phyloP scores from a whole-genome alignment of 805 yeast genomes.

The Candida arabinofermentans region DNA sequence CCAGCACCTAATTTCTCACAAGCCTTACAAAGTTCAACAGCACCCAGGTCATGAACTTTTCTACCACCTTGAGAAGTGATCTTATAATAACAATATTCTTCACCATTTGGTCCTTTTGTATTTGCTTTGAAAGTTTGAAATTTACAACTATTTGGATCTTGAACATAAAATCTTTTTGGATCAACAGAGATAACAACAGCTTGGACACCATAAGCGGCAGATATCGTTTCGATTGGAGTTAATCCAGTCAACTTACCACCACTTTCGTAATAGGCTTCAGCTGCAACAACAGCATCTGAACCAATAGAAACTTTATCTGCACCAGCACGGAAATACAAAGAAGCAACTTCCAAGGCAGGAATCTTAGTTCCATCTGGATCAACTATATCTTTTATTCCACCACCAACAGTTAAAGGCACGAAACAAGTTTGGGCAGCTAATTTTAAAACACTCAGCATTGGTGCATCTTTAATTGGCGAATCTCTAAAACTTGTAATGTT shows the following conservation, averaged over 20 bases:
- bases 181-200: conserved; percentile 99
- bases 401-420: conserved; percentile 97
- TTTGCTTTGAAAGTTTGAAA: conserved; percentile 63
- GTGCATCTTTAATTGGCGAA: conserved; percentile 88
- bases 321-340: conserved; percentile 89
- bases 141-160: conserved; percentile 51
- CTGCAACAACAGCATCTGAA: conserved; percentile 92
- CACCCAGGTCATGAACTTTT: conserved; percentile 82
- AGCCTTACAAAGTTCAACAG: conserved; percentile 80
- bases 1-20: conserved; percentile 96
- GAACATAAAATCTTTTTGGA: conserved; percentile 84
- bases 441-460: conserved; percentile 88
- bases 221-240: conserved; percentile 90
- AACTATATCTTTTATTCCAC: conserved; percentile 88
- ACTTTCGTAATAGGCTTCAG: conserved; percentile 68
- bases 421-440: conserved; percentile 84
- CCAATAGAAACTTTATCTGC: conserved; percentile 98
- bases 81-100: conserved; percentile 86
- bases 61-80: conserved; percentile 98
- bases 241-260: conserved; percentile 61
- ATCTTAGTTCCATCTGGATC: conserved; percentile 80
- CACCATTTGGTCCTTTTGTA: conserved; percentile 82
- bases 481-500: conserved; percentile 95
- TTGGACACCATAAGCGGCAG: conserved; percentile 89
- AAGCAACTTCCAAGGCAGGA: conserved; percentile 88